Evolutionary conservation across 495 filamentous ascomycete species (phyloP), one percentile per base, ranked within the genome.

Genomic region (Trichoderma parareesei): DNA sequence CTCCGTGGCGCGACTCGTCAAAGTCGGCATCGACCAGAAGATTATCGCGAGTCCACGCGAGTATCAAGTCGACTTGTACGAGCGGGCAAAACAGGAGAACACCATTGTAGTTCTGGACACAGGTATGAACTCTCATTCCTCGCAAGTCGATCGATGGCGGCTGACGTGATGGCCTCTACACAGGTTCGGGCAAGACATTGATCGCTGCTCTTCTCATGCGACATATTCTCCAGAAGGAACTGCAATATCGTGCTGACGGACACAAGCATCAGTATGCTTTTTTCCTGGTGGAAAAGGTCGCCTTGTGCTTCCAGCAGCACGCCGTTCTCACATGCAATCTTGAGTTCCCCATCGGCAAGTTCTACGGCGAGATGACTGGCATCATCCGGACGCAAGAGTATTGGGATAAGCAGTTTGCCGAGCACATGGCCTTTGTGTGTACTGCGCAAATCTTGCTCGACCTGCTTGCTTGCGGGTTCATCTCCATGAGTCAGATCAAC

Each of bases 51-150:
- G 85, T 65, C 90, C 95, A 14, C 81, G 94, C 41, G 91, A 96
- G 68, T 98, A 98, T 71, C 94, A 98, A 73, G 78, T 89, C 40
- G 93, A 98, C 73, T 82, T 98, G 0, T 98, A 95, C 70, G 91
- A 98, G 74, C 83, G 84, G 67, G 93, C 94, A 20, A 97, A 95
- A 72, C 67, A 82, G 20, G 82, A 89, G 69, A 98, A 98, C 69
- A 93, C 87, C 14, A 96, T 98, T 70, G 94, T 93, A 2, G 95
- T 98, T 13, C 82, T 98, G n/a, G 92, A 96, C 72, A 97, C 94
- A 43, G 93, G 89, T 89, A 72, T 40, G 57, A 42, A 37, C n/a
- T 33, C 16, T 13, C 27, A 65, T 13, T 6, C 8, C 3, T 9
- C 14, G 27, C 13, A 43, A 10, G 10, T 16, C 60, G 65, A 16